These are phyloP conservation scores for Trichoderma sp. DNA, from an alignment of 2,329 filamentous ascomycete species.

Conservation along the genomic window DNA sequence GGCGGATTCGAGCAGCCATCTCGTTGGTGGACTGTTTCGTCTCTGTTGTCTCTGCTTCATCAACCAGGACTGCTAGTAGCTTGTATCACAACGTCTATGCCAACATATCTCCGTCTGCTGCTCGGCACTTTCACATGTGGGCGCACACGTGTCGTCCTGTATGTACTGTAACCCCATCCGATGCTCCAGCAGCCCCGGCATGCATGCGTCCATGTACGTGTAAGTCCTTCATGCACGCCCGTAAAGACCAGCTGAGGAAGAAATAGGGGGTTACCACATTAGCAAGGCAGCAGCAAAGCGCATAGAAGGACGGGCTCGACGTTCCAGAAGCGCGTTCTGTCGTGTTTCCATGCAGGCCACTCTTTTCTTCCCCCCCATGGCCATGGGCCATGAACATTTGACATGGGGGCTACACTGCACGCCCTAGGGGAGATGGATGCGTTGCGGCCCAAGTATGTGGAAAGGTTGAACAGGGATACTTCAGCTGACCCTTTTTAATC, in stretches of 20 bases:
- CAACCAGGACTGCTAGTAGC: no score
- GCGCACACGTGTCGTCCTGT: constrained; percentile 4
- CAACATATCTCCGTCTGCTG: no score
- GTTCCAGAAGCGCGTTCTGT: constrained; percentile 22
- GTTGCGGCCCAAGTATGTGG: constrained; percentile 5
- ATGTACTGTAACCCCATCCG: background rate
- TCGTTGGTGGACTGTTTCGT: background rate
- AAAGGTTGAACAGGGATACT: background rate
- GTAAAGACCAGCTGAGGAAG: background rate
- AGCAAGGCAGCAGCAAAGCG: background rate
- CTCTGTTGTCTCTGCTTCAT: background rate
- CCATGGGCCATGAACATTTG: background rate
- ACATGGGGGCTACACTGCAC: background rate
- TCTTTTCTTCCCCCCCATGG: background rate
- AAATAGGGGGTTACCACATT: background rate
- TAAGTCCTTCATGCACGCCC: constrained; percentile 10
- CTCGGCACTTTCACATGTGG: background rate
- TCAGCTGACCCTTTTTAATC: background rate
- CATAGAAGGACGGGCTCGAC: background rate
- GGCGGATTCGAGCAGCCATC: background rate
- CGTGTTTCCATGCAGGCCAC: constrained; percentile 20
- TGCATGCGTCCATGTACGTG: constrained; percentile 15
- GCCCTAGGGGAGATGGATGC: background rate
- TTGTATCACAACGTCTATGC: no score
- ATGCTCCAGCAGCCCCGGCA: background rate